These are phyloP conservation scores for Glycine soja DNA, from an alignment of 306 rosid genomes.

Conservation along the genomic window DNA sequence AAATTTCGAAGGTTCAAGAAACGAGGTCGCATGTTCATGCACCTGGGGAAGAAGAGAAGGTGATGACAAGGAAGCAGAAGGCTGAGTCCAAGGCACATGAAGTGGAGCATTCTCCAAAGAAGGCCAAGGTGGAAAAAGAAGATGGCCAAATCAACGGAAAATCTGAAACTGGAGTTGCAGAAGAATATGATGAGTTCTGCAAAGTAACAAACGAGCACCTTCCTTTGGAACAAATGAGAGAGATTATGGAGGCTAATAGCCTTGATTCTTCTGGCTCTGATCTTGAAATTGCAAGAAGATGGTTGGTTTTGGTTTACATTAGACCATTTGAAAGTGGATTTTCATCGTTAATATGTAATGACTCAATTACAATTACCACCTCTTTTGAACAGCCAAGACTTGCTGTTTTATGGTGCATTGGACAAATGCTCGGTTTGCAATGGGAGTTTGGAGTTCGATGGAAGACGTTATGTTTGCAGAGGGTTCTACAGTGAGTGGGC, in stretches of 20 bases:
- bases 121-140: slow-evolving; percentile 63
- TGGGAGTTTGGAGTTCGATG: slow-evolving; percentile 75
- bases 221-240: slow-evolving; percentile 62
- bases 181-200: slow-evolving; percentile 67
- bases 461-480: slow-evolving; percentile 63
- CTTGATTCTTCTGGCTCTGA: slow-evolving; percentile 69
- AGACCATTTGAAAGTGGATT: slow-evolving; percentile 1
- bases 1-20: slow-evolving; percentile 61
- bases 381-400: slow-evolving; percentile 69
- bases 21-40: slow-evolving; percentile 39
- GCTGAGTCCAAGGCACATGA: slow-evolving; percentile 76
- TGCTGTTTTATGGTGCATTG: slow-evolving; percentile 72
- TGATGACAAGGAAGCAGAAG: slow-evolving; percentile 84
- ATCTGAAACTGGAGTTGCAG: slow-evolving; percentile 31
- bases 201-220: slow-evolving; percentile 62
- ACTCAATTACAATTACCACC: background rate
- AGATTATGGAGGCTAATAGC: slow-evolving; percentile 68
- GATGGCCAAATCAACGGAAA: slow-evolving; percentile 58
- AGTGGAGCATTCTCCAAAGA: slow-evolving; percentile 70
- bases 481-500: slow-evolving; percentile 86
- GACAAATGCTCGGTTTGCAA: slow-evolving; percentile 75
- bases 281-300: slow-evolving; percentile 54
- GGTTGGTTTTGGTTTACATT: slow-evolving; percentile 55
- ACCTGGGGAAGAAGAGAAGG: slow-evolving; percentile 69
- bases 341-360: background rate